A percentile compares a stretch with the other conserved stretches of the same genome.
Conservation (phyloP, 73 alveolate species). For the Paramecium primaurelia region DNA sequence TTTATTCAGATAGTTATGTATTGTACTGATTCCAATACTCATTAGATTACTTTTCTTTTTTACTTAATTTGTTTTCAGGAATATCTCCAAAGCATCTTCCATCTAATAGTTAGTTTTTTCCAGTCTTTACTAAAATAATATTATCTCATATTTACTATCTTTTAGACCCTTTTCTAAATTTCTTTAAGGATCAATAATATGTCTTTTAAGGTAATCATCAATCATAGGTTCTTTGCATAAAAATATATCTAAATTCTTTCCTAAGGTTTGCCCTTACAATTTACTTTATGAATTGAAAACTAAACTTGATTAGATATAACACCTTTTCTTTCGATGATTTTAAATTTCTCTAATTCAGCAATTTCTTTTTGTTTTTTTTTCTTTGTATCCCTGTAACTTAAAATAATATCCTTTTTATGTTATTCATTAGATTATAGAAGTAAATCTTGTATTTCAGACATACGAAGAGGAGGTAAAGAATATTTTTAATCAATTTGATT, state of each 20-base stretch:
- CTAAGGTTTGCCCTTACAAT: not conserved
- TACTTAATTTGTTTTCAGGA: not conserved
- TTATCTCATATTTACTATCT: not conserved
- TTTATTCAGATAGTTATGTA: not conserved
- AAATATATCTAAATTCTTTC: not conserved
- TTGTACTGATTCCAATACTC: not conserved
- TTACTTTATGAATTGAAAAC: not conserved
- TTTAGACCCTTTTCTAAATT: not conserved
- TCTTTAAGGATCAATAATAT: not conserved
- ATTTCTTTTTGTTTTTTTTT: not conserved
- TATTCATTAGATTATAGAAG: not conserved
- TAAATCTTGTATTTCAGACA: not conserved
- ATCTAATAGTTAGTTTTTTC: not conserved
- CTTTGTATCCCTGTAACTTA: not conserved
- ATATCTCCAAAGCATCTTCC: not conserved
- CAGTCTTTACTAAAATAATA: not conserved
- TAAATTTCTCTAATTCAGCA: not conserved
- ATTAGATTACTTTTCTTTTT: not conserved
- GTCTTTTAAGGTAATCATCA: not conserved
- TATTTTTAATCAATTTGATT: not conserved
- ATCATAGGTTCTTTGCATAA: not conserved
- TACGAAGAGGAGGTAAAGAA: not conserved
- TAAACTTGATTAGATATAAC: not conserved
- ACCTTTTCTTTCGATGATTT: not conserved
- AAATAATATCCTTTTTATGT: not conserved